Percentiles rank a stretch among this genome's conserved stretches.
These are phyloP conservation scores for Camellia sinensis DNA, from an alignment of 148 eudicot species.

Conservation along the genomic window DNA sequence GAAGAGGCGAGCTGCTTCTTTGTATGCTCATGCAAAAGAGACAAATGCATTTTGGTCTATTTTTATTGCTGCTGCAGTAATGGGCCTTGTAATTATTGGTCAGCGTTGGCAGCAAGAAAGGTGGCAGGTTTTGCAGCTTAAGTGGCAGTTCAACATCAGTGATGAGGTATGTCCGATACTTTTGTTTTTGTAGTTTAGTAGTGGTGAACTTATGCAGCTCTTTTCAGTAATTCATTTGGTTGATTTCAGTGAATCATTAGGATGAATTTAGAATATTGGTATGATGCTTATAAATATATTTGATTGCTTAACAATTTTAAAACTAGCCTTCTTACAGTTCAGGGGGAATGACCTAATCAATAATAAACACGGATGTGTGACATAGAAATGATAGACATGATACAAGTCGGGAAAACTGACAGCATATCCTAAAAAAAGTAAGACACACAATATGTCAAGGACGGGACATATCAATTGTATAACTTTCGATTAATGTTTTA, in stretches of 20 bases:
- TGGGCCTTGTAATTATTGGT: conserved; percentile 88
- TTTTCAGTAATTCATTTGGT: background rate
- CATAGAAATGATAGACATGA: background rate
- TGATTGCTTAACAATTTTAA: background rate
- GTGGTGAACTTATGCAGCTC: background rate
- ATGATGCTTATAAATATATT: background rate
- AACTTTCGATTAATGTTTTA: background rate
- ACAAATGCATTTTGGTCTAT: conserved; percentile 78
- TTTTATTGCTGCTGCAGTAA: conserved; percentile 82
- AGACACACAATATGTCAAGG: background rate
- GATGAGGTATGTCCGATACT: conserved; percentile 49
- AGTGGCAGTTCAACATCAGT: conserved; percentile 52
- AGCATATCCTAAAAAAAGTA: background rate
- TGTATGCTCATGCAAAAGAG: conserved; percentile 76
- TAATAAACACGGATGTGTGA: too few relatives aligned
- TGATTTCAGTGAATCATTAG: background rate
- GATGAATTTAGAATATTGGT: background rate
- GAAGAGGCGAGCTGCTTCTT: conserved; percentile 61
- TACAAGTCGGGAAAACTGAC: background rate
- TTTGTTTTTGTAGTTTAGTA: too few relatives aligned
- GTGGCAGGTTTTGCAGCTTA: conserved; percentile 65
- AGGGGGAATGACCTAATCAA: background rate
- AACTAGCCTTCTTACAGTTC: background rate
- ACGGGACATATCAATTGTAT: background rate
- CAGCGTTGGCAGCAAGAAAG: conserved; percentile 75